Conservation (phyloP, 2,329 filamentous ascomycete species). For the Hypoxylon sp. region DNA sequence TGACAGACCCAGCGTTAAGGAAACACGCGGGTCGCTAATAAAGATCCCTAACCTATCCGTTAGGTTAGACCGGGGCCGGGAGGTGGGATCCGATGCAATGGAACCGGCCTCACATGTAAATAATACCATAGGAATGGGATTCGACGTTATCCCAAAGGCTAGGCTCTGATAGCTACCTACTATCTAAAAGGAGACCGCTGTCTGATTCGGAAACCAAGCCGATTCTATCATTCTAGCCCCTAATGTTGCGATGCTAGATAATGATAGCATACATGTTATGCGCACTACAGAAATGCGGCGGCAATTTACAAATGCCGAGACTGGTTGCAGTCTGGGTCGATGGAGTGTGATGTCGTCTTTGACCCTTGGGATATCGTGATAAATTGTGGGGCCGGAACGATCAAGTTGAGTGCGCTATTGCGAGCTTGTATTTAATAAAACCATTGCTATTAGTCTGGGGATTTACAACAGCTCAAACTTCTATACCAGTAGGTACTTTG, state of each 20-base stretch:
- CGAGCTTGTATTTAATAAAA: constrained; percentile 18
- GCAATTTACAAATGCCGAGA: constrained; percentile 24
- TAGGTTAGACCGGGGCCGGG: neutral
- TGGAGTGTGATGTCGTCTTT: constrained; percentile 40
- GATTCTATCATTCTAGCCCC: constrained; percentile 35
- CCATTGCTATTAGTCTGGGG: constrained; percentile 11
- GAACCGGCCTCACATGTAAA: constrained; percentile 14
- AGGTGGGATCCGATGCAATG: constrained; percentile 20
- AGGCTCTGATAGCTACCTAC: neutral
- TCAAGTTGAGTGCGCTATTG: constrained; percentile 12
- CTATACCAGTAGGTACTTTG: neutral
- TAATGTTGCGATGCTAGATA: constrained; percentile 39
- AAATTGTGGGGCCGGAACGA: constrained; percentile 32
- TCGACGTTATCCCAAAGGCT: constrained; percentile 6
- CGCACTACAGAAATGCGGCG: neutral
- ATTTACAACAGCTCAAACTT: neutral
- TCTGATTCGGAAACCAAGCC: constrained; percentile 32
- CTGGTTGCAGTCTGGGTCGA: constrained; percentile 18
- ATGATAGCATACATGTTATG: neutral
- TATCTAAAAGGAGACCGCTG: constrained; percentile 14
- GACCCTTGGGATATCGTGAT: constrained; percentile 39
- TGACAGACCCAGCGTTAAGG: constrained; percentile 6
- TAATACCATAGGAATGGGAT: constrained; percentile 1
- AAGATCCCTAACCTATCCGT: constrained; percentile 12
- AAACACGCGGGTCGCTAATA: constrained; percentile 9